Percentiles rank a stretch among this genome's conserved stretches.
phyloP scores from a whole-genome alignment of 768 basidiomycete species.

The Lactarius pseudohatsudake region DNA sequence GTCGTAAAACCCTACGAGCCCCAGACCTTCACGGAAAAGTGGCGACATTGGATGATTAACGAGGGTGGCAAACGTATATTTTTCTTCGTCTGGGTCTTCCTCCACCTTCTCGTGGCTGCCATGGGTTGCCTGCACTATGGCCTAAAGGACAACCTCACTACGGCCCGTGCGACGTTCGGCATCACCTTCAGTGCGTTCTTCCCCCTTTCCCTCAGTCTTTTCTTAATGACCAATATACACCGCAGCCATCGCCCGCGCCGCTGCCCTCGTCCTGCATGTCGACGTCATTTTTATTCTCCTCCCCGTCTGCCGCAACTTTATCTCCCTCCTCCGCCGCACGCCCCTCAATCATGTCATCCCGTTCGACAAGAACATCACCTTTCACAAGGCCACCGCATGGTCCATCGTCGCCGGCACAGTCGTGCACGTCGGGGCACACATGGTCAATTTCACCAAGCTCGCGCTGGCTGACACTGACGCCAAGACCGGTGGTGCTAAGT shows the following conservation, averaged over 20 bases:
- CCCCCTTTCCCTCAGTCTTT: neutral
- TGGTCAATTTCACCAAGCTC: constrained; percentile 78
- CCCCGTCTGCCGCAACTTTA: constrained; percentile 93
- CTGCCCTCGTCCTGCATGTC: constrained; percentile 88
- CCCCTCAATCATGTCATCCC: constrained; percentile 85
- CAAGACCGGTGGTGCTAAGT: constrained; percentile 49
- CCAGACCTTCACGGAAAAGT: constrained; percentile 45
- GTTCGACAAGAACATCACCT: constrained; percentile 89
- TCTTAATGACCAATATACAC: neutral
- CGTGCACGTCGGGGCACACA: constrained; percentile 82
- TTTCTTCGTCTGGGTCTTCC: constrained; percentile 76
- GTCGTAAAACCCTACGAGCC: constrained; percentile 39
- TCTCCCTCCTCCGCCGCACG: constrained; percentile 84
- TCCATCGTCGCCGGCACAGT: constrained; percentile 75
- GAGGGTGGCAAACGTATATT: constrained; percentile 81
- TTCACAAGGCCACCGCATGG: constrained; percentile 92
- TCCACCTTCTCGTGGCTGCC: constrained; percentile 74
- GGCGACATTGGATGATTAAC: constrained; percentile 89
- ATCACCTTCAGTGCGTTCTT: constrained; percentile 64
- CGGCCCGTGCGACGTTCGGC: constrained; percentile 71
- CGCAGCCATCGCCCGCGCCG: constrained; percentile 79
- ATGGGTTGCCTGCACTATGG: constrained; percentile 80
- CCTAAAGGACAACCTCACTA: constrained; percentile 70
- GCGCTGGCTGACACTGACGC: constrained; percentile 56
- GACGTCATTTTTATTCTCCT: constrained; percentile 93